These are phyloP conservation scores for Cytospora leucostoma DNA, from an alignment of 2,329 filamentous ascomycete genomes.

Conservation along the genomic window DNA sequence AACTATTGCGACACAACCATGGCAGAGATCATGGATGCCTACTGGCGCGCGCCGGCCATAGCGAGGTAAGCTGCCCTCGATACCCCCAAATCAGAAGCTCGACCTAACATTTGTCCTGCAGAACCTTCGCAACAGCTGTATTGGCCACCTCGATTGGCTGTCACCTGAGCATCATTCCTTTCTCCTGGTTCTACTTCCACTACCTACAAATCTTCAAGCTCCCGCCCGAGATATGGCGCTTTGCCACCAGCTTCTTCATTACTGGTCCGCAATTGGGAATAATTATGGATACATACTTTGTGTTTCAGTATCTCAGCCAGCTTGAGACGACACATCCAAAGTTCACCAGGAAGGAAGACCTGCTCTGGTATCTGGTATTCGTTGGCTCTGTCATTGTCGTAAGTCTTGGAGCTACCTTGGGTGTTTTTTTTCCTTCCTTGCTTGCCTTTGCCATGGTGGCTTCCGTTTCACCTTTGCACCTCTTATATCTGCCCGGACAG, in stretches of 20 bases:
- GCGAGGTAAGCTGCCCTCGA: constrained; percentile 41
- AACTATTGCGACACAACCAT: constrained; percentile 32
- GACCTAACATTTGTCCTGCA: constrained; percentile 38
- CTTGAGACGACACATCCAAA: constrained; percentile 72
- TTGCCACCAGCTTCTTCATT: constrained; percentile 46
- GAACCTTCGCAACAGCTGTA: constrained; percentile 67
- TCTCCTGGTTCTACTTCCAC: constrained; percentile 56
- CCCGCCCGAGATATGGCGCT: constrained; percentile 49
- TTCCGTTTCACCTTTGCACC: constrained; percentile 36
- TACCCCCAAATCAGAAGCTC: neutral
- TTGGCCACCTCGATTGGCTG: constrained; percentile 63
- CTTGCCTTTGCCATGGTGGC: constrained; percentile 47
- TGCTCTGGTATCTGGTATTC: constrained; percentile 79
- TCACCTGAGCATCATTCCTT: constrained; percentile 57
- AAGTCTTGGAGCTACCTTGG: constrained; percentile 48
- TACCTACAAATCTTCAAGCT: constrained; percentile 55
- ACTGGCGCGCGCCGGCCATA: constrained; percentile 45
- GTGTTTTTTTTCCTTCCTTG: neutral
- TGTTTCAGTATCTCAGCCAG: constrained; percentile 76
- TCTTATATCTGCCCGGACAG: constrained; percentile 81
- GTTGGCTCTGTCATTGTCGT: constrained; percentile 73
- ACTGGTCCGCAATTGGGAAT: constrained; percentile 49
- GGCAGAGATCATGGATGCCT: constrained; percentile 44
- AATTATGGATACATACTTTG: constrained; percentile 74
- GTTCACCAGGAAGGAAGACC: constrained; percentile 74